Evolutionary conservation across 495 filamentous ascomycete genomes (phyloP), one percentile per base, ranked within the genome.

Genomic region (Penicillium bialowiezense): DNA sequence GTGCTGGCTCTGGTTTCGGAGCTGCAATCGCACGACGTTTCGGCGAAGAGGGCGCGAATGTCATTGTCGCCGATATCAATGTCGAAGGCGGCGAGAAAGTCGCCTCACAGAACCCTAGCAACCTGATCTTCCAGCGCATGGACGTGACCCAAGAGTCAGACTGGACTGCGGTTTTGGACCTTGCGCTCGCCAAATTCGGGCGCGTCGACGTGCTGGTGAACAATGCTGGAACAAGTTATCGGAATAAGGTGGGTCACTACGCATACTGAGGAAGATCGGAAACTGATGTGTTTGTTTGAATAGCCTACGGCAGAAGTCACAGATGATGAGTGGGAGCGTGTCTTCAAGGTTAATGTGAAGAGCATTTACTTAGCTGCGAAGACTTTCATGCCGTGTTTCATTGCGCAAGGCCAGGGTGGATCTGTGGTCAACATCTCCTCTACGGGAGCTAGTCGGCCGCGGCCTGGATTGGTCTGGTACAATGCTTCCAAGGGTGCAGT

Each of bases 141-240:
- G 74, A 85, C 51, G 78, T 84, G 8, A 76, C 80, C 10, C 70
- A 69, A 5, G 61, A 62, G 7, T 57, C 53, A 7, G 75, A 79
- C 35, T 84, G 81, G 80, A 68, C 69, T 48, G 44, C 41, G 0
- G 58, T 78, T 7, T 59, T 83, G 7, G 63, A 77, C 18, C 45
- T 64, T 20, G 73, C 81, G 1, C 52, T 82, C 8, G 62, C 58
- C 9, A 65, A 67, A 23, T 82, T 71, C 38, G 80, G 81, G 6
- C 55, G 70, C 19, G 48, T 86, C 21, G 81, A 85, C 53, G 71
- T 83, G 4, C 52, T 83, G 37, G 76, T 86, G 26, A 86, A 90
- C 62, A 89, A 90, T 67, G 86, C 86, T 4, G 86, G 86, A 1
- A 83, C 83, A 26, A 77, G 76, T 5, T 89, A 90, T 66, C 68